These are phyloP conservation scores for Fusarium denticulatum DNA, from an alignment of 2,329 filamentous ascomycete genomes.

Conservation along the genomic window DNA sequence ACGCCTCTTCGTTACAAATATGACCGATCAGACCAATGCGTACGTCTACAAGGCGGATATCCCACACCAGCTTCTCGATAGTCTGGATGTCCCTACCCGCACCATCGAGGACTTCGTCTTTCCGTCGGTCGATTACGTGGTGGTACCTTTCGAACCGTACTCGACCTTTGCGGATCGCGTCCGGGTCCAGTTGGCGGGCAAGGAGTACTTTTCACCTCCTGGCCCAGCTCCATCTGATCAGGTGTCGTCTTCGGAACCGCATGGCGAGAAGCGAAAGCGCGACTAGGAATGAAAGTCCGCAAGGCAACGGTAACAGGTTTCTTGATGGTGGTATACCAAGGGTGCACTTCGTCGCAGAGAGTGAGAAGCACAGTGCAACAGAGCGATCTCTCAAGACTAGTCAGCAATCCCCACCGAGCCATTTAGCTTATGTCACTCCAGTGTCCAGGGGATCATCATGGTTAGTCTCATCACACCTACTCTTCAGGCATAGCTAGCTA, in stretches of 20 bases:
- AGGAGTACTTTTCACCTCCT: neutral
- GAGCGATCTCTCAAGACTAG: neutral
- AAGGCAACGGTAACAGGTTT: accelerated
- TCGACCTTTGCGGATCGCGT: neutral
- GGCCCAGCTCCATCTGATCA: neutral
- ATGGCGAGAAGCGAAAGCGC: neutral
- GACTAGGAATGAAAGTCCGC: accelerated
- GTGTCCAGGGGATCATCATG: neutral
- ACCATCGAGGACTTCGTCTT: neutral
- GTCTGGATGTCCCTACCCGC: neutral
- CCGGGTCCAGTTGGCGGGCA: neutral
- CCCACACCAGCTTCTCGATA: neutral
- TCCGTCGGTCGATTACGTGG: neutral
- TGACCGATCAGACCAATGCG: neutral
- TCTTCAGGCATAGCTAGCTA: neutral
- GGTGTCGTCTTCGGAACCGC: neutral
- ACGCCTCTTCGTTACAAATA: neutral
- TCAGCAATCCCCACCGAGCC: neutral
- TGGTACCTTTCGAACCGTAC: neutral
- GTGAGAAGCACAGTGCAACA: neutral
- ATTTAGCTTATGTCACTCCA: neutral
- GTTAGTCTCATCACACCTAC: neutral
- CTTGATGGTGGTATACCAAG: too few relatives aligned
- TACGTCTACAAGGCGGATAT: neutral
- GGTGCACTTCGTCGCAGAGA: accelerated